phyloP scores from a whole-genome alignment of 371 early-diverging fungal genomes.

The Nosema bombycis region DNA sequence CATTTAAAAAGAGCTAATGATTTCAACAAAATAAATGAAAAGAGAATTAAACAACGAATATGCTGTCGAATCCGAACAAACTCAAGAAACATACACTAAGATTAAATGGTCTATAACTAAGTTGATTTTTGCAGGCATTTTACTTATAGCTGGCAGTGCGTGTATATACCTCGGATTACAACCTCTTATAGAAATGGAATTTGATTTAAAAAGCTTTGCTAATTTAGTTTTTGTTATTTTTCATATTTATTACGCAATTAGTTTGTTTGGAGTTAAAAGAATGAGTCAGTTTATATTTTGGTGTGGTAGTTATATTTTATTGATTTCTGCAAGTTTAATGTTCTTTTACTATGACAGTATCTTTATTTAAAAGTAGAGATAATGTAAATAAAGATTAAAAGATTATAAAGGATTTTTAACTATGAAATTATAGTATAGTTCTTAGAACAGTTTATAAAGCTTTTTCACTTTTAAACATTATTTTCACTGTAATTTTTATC shows the following conservation, averaged over 20 bases:
- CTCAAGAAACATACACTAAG: slow-evolving; percentile 4
- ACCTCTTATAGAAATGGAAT: slow-evolving; percentile 46
- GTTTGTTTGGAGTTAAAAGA: slow-evolving; percentile 41
- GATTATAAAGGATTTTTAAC: not conserved
- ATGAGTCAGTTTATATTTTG: slow-evolving; percentile 56
- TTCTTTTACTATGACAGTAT: slow-evolving; percentile 51
- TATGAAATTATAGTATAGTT: not conserved
- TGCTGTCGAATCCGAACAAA: too few relatives aligned
- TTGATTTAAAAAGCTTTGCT: slow-evolving; percentile 43
- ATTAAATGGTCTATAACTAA: slow-evolving; percentile 38
- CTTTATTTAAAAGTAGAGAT: slow-evolving; percentile 16
- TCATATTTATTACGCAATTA: slow-evolving; percentile 47
- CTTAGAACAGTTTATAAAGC: not conserved
- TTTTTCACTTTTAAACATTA: too few relatives aligned
- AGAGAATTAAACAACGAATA: too few relatives aligned
- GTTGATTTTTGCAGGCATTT: slow-evolving; percentile 24
- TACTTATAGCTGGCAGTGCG: slow-evolving; percentile 20
- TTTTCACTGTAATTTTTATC: not conserved
- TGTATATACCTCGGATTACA: slow-evolving; percentile 45
- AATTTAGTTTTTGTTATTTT: slow-evolving; percentile 45
- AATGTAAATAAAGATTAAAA: too few relatives aligned
- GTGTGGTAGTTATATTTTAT: slow-evolving; percentile 36
- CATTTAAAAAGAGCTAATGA: too few relatives aligned
- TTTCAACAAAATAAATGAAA: too few relatives aligned
- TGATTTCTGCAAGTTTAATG: slow-evolving; percentile 34